Percentiles rank a stretch among this genome's conserved stretches.
phyloP scores from a whole-genome alignment of 1,139 yeast genomes.

The Geotrichum carabidarum region DNA sequence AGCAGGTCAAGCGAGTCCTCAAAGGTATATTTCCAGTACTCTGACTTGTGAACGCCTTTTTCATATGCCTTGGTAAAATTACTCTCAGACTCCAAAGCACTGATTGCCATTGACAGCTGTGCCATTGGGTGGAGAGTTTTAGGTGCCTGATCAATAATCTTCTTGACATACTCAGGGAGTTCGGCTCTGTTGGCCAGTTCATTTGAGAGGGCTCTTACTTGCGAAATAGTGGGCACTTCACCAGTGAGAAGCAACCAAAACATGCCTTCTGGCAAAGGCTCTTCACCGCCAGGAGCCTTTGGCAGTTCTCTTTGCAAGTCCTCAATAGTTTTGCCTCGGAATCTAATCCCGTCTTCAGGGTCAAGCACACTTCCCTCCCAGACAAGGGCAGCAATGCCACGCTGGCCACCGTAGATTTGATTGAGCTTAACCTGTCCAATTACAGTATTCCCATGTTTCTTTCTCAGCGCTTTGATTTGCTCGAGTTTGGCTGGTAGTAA shows the following conservation, averaged over 20 bases:
- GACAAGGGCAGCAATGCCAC: conserved; percentile 94
- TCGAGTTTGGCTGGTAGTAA: conserved; percentile 88
- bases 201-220: conserved; percentile 48
- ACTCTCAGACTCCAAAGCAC: conserved; percentile 62
- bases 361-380: conserved; percentile 99
- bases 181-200: conserved; percentile 56
- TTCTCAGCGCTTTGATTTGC: conserved; percentile 82
- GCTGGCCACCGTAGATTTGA: conserved; percentile 99
- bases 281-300: conserved; percentile 77
- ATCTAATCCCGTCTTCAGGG: conserved; percentile 96
- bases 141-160: conserved; percentile 53
- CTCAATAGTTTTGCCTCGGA: conserved; percentile 97
- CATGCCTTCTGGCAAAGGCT: conserved; percentile 58
- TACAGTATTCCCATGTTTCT: conserved; percentile 80
- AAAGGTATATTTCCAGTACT: conserved; percentile 62
- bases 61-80: conserved; percentile 61
- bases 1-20: conserved; percentile 61
- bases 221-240: conserved; percentile 53
- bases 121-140: conserved; percentile 63
- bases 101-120: conserved; percentile 61
- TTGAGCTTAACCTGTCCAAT: conserved; percentile 91
- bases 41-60: conserved; percentile 59
- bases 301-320: conserved; percentile 91
- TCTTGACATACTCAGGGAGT: conserved; percentile 51
- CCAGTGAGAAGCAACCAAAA: conserved; percentile 63